These are phyloP conservation scores for Papilionanthe hybrid DNA, from an alignment of 116 monocot genomes.

Conservation along the genomic window DNA sequence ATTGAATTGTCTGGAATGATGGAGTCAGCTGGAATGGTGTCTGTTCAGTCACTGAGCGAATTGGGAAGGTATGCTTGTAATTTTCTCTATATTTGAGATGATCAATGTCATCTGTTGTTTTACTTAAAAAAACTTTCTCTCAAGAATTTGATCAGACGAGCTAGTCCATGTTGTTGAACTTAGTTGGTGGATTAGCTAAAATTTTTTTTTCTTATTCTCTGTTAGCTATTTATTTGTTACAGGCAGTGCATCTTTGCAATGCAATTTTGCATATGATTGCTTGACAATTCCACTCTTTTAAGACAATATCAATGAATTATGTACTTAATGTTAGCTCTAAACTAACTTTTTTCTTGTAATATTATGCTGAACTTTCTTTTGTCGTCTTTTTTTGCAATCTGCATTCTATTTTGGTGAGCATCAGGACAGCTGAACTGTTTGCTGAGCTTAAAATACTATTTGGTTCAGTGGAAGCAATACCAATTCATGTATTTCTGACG, in stretches of 20 bases:
- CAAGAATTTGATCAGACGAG: background rate
- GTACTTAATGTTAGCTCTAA: background rate
- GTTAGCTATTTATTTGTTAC: background rate
- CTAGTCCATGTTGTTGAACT: background rate
- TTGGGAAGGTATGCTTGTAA: conserved; percentile 43
- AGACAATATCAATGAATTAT: background rate
- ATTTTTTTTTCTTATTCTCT: background rate
- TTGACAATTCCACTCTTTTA: too few species aligned
- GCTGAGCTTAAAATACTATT: conserved; percentile 52
- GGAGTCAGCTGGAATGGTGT: conserved; percentile 71
- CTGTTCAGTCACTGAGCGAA: conserved; percentile 64
- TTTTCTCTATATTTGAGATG: background rate
- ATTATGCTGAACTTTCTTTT: background rate
- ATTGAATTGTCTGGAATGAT: conserved; percentile 37
- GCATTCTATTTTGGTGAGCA: conserved; percentile 2
- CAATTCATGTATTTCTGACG: conserved; percentile 56
- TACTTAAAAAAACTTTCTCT: background rate
- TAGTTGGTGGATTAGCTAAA: background rate
- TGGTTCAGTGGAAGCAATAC: conserved; percentile 60
- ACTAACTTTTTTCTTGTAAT: background rate
- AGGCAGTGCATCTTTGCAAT: background rate
- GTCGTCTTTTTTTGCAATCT: background rate
- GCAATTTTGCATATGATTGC: too few species aligned
- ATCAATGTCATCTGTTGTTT: background rate
- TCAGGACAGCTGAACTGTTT: conserved; percentile 63